These are phyloP conservation scores for Mucor circinelloides DNA, from an alignment of 371 early-diverging fungal species.

Conservation along the genomic window DNA sequence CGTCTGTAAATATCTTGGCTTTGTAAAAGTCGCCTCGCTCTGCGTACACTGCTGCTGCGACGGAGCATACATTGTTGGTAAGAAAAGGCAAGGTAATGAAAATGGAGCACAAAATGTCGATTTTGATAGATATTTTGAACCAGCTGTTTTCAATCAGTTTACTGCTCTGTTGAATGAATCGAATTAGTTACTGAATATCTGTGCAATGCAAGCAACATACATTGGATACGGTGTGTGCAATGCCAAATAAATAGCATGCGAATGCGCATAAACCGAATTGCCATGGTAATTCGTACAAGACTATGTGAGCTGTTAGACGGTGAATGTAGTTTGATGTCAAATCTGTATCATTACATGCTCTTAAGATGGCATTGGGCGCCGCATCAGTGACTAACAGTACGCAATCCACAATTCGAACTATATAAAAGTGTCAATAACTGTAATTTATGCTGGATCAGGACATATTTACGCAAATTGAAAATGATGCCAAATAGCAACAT, in stretches of 20 bases:
- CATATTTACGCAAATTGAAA: conserved; percentile 30
- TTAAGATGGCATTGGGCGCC: conserved; percentile 21
- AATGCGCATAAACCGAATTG: conserved; percentile 41
- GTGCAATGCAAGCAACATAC: conserved; percentile 16
- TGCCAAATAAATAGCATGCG: conserved; percentile 44
- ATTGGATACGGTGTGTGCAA: conserved; percentile 41
- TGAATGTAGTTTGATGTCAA: background rate
- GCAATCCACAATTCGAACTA: conserved; percentile 38
- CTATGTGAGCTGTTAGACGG: conserved; percentile 3
- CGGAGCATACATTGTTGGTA: conserved; percentile 38
- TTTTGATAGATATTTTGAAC: conserved; percentile 22
- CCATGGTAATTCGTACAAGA: conserved; percentile 45
- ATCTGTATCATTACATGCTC: conserved; percentile 25
- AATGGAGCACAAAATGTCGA: conserved; percentile 26
- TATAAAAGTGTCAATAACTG: background rate
- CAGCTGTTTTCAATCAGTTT: conserved; percentile 24
- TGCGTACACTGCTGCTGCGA: conserved; percentile 36
- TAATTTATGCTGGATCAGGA: background rate
- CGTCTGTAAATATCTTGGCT: conserved; percentile 30
- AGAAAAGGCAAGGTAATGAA: conserved; percentile 32
- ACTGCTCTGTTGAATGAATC: conserved; percentile 25
- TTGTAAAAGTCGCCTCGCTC: conserved; percentile 18
- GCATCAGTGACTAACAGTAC: conserved; percentile 27
- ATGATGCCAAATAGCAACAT: conserved; percentile 34
- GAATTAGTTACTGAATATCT: background rate